These are phyloP conservation scores for Ampelomyces quisqualis DNA, from an alignment of 2,329 filamentous ascomycete species.

Conservation along the genomic window DNA sequence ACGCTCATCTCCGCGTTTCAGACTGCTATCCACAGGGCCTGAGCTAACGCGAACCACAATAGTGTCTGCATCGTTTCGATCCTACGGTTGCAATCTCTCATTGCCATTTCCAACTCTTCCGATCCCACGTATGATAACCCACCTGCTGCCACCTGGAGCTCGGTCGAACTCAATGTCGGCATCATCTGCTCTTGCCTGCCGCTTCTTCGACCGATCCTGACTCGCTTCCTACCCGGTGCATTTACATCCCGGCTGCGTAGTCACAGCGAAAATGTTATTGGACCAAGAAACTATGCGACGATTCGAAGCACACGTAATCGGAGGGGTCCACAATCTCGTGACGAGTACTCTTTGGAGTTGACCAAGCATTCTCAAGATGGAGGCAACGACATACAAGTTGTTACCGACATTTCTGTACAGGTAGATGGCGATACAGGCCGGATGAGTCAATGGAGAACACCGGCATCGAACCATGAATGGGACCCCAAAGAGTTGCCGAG, in stretches of 20 bases:
- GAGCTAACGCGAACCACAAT: not conserved
- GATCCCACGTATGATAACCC: conserved; percentile 39
- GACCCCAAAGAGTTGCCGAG: conserved; percentile 1
- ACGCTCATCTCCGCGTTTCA: not conserved
- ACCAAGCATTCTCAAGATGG: conserved; percentile 8
- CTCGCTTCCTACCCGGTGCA: conserved; percentile 23
- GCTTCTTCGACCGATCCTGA: conserved; percentile 30
- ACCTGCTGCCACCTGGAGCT: conserved; percentile 33
- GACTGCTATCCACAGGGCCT: not conserved
- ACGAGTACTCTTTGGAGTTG: conserved; percentile 9
- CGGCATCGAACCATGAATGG: conserved; percentile 1
- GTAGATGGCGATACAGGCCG: conserved; percentile 13
- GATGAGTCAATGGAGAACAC: conserved; percentile 14
- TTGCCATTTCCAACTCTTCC: conserved; percentile 31
- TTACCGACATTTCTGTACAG: conserved; percentile 25
- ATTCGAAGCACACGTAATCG: conserved; percentile 14
- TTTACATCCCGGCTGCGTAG: conserved; percentile 17
- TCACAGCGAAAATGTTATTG: conserved; percentile 9
- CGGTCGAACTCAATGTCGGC: conserved; percentile 35
- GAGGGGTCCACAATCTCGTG: conserved; percentile 2
- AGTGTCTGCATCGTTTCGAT: conserved; percentile 42
- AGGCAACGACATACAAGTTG: conserved; percentile 26
- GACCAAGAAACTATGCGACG: conserved; percentile 10
- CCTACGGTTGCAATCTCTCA: conserved; percentile 36
- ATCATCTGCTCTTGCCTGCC: conserved; percentile 40